Base-by-base conservation (phyloP, 768 basidiomycete genomes). In the Lactarius tabidus region DNA sequence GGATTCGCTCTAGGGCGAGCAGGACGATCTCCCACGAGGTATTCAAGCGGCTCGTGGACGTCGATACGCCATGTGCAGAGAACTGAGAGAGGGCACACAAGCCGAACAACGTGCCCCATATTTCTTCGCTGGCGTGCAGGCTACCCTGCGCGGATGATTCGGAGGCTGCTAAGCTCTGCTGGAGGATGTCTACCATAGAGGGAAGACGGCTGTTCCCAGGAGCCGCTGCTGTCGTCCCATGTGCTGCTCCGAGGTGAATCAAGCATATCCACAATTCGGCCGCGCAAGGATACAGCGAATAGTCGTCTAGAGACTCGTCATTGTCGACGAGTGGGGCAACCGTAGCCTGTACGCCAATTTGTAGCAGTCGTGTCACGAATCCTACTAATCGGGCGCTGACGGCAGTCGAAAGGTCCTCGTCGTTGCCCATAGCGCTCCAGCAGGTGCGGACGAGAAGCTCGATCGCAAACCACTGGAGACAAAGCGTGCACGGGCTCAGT, bases 31-130 rank as follows among this genome's bases (percentile, higher is more conserved):
- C 79, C 95, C 95, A 98, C 14, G 80, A 81, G 1, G 85, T 76
- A 3, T 79, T 76, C 18, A 89, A 78, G 3, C 76, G 76, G 28
- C 75, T 74, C 6, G 65, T 62, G 23, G 78, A 72, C 2, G 77
- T 77, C 5, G 80, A 75, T 39, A 79, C 65, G 12, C 88, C 88
- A 36, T 79, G 74, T 0, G 78, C 71, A 1, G 88, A 88, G 77
- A 96, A 91, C 70, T 95, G 94, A 0, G 91, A 90, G 15, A 95
- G 74, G 1, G 87, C 82, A 64, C 85, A 89, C 1, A 95, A 74
- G 29, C 79, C 82, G 71, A 92, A 89, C 7, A 90, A 79, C 8
- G 81, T 77, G 41, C 79, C 80, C 90, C 94, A 95, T n/a, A 85
- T 77, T 17, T 77, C 71, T 74, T 98, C 95, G 69, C 85, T 86